Conservation (phyloP, 2,329 filamentous ascomycete species). For the Fusarium tricinctum region DNA sequence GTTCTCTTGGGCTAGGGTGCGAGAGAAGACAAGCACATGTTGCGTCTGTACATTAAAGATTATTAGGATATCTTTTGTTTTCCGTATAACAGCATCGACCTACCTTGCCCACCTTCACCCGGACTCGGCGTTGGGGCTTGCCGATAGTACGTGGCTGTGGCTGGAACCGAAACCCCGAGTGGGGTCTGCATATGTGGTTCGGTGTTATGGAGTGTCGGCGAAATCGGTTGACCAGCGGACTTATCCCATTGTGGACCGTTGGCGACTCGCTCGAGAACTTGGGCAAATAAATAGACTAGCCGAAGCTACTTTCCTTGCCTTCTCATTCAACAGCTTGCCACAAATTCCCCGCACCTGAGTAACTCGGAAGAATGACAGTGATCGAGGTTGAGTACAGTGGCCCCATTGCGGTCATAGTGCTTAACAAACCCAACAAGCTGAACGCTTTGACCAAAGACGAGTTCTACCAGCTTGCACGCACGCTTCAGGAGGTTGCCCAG, state of each 20-base stretch:
- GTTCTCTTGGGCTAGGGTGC: background rate
- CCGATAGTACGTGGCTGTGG: background rate
- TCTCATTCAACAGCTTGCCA: background rate
- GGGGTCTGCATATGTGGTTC: background rate
- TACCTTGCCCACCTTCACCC: background rate
- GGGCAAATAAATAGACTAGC: background rate
- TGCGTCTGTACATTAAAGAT: background rate
- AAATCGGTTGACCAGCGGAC: background rate
- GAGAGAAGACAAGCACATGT: background rate
- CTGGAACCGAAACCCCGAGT: background rate
- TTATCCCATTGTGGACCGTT: no score
- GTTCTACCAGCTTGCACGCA: conserved; percentile 10
- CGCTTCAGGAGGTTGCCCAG: background rate
- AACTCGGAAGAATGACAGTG: background rate
- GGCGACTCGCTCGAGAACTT: no score
- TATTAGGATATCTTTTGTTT: background rate
- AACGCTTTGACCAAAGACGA: conserved; percentile 4
- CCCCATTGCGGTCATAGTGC: background rate
- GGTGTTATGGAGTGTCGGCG: background rate
- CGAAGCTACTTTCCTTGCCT: background rate
- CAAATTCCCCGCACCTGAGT: background rate
- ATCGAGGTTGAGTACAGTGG: background rate
- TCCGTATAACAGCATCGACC: background rate
- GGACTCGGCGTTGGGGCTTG: background rate
- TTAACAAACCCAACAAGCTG: background rate